Evolutionary conservation across 495 filamentous ascomycete genomes (phyloP), one percentile per base, ranked within the genome.

Genomic region (Daldinia childiae): DNA sequence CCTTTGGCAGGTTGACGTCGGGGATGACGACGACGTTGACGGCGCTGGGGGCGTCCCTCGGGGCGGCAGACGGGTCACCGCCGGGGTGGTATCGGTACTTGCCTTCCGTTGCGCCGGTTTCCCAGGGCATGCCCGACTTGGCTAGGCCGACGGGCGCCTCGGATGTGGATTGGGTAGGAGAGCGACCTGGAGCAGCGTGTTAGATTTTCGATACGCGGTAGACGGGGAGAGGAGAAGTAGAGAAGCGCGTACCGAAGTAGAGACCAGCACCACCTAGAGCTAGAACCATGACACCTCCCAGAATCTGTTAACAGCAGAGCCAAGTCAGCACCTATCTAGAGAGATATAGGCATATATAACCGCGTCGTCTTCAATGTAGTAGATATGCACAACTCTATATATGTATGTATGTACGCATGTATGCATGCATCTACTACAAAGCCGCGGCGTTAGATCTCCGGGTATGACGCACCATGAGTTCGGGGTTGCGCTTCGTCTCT

Each of bases 31-130:
- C 94, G 62, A 90, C 91, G 86, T 99, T 94, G 81, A 99, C 84
- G 68, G 95, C 95, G 77, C 92, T 95, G 64, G 95, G 95, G 59
- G 96, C 95, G 78, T 97, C 92, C 80, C 91, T 93, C 73, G 91
- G 90, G 59, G 88, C 83, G 72, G 90, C 88, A 74, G 78, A 90
- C 78, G 86, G 79, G 80, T 98, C 91, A 72, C 93, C 95, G 69
- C 93, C 90, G 66, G 95, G 95, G 84, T 97, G 91, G 84, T 98
- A 98, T 82, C 79, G 88, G 84, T 97, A 98, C 83, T 95, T 95
- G 87, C 86, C 87, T 24, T 85, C 78, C 55, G 79, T 74, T 56
- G 86, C 83, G 58, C 86, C 85, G 56, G 85, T 85, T 79, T 99
- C 87, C 95, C 95, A 99, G 43, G 95, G 94, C 92, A 96, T 95